phyloP scores from a whole-genome alignment of 2,329 filamentous ascomycete species.

The Orbilia ellipsospora region DNA sequence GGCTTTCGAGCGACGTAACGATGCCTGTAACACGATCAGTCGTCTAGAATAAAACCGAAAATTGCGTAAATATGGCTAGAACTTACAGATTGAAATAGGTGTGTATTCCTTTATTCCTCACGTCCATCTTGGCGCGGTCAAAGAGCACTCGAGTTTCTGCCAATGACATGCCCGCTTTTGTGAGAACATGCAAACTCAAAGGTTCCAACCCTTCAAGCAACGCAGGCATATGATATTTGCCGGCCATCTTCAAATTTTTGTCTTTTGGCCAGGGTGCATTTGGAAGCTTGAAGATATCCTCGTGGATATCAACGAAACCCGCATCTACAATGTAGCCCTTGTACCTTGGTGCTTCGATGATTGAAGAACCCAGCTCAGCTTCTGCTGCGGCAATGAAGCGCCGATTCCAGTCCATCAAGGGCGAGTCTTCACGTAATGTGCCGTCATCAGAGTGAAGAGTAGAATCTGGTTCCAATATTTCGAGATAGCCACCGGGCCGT shows the following conservation, averaged over 20 bases:
- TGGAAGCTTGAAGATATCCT: conserved; percentile 64
- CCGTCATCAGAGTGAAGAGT: conserved; percentile 41
- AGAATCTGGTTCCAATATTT: conserved; percentile 56
- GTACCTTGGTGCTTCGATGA: conserved; percentile 56
- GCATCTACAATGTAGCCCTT: conserved; percentile 58
- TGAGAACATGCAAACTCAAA: conserved; percentile 68
- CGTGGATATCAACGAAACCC: conserved; percentile 64
- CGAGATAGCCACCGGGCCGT: conserved; percentile 52
- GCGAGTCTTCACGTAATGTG: conserved; percentile 48
- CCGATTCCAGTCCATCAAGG: conserved; percentile 60
- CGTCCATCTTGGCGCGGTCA: conserved; percentile 65
- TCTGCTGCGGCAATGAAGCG: conserved; percentile 60
- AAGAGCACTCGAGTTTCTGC: conserved; percentile 67
- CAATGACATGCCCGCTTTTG: conserved; percentile 66
- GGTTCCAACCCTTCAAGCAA: conserved; percentile 67
- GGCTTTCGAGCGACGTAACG: conserved; percentile 23
- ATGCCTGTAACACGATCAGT: conserved; percentile 10
- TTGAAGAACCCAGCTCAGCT: conserved; percentile 58
- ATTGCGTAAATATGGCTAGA: neutral
- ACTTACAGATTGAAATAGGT: conserved; percentile 63
- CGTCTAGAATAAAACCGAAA: neutral
- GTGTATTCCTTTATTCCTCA: conserved; percentile 62
- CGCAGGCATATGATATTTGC: conserved; percentile 54
- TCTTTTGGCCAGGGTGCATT: conserved; percentile 67
- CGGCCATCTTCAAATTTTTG: conserved; percentile 65